Conservation (phyloP, 345 rosid genomes). For the Cardiospermum halicacabum region DNA sequence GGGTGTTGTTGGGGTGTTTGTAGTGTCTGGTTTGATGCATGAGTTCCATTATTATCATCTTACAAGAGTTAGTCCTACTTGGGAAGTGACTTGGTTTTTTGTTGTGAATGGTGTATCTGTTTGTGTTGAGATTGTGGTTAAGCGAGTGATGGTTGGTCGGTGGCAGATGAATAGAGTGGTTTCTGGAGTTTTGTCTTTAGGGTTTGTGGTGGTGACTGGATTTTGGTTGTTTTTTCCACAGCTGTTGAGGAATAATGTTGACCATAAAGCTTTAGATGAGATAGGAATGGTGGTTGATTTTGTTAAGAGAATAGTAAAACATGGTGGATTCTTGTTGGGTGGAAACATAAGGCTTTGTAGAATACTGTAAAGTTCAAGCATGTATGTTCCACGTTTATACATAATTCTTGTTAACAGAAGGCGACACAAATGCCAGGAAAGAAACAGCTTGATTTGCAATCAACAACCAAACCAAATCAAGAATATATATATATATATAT, state of each 20-base stretch:
- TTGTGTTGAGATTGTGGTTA: conserved; percentile 33
- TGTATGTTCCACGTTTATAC: no score
- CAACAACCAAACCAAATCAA: no score
- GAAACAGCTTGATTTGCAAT: no score
- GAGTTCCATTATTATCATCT: conserved; percentile 46
- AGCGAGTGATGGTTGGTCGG: conserved; percentile 23
- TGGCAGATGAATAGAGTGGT: conserved; percentile 26
- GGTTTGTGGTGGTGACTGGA: conserved; percentile 24
- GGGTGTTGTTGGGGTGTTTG: conserved; percentile 44
- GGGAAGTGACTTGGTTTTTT: conserved; percentile 47
- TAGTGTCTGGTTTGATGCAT: conserved; percentile 53
- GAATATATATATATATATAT: no score
- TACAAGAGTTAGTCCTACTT: conserved; percentile 46
- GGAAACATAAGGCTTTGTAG: no score
- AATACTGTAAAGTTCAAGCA: no score
- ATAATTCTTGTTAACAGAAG: no score
- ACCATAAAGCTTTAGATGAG: conserved; percentile 14
- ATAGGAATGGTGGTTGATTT: not conserved
- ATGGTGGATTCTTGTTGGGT: no score
- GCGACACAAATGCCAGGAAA: no score
- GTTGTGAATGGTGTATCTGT: conserved; percentile 32
- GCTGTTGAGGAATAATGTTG: conserved; percentile 17
- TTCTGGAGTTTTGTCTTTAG: conserved; percentile 33
- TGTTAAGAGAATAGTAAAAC: not conserved
- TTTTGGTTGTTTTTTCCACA: conserved; percentile 32